These are phyloP conservation scores for Suillus subalutaceus DNA, from an alignment of 768 basidiomycete genomes.

Conservation along the genomic window DNA sequence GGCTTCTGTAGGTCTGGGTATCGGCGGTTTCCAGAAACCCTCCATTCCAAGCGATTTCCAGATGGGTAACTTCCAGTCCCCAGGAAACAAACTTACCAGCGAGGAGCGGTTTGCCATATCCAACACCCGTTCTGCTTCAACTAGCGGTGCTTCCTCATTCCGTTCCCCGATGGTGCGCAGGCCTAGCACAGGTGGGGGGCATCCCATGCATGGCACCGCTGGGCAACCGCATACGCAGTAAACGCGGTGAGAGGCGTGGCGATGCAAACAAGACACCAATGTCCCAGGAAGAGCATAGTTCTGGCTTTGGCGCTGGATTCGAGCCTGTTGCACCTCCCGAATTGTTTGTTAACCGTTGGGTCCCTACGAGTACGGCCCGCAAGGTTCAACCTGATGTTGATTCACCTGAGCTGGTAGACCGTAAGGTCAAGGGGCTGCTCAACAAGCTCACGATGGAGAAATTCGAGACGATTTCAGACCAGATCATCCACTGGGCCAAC, in stretches of 20 bases:
- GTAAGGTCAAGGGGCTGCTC: too few relatives aligned
- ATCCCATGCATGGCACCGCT: conserved; percentile 22
- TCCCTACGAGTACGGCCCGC: too few relatives aligned
- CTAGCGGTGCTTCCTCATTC: conserved; percentile 51
- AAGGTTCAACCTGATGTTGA: too few relatives aligned
- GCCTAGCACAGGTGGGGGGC: conserved; percentile 52
- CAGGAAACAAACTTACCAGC: conserved; percentile 60
- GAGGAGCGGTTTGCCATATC: conserved; percentile 62
- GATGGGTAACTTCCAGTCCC: conserved; percentile 71
- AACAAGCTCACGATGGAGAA: too few relatives aligned
- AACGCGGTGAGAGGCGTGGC: conserved; percentile 78
- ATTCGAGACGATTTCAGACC: too few relatives aligned
- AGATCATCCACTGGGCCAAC: too few relatives aligned
- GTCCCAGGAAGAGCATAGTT: conserved; percentile 41
- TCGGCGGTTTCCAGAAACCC: conserved; percentile 38
- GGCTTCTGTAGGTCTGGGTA: conserved; percentile 52
- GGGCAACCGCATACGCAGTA: conserved; percentile 69
- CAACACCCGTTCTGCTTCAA: conserved; percentile 53
- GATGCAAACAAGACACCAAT: conserved; percentile 50
- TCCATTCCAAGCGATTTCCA: conserved; percentile 34
- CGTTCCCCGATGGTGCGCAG: conserved; percentile 53
- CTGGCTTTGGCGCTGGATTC: conserved; percentile 28
- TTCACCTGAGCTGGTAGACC: too few relatives aligned
- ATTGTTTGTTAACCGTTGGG: too few relatives aligned
- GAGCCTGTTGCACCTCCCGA: too few relatives aligned